phyloP scores from a whole-genome alignment of 176 grass and related monocot species.

The Oryza rufipogon region DNA sequence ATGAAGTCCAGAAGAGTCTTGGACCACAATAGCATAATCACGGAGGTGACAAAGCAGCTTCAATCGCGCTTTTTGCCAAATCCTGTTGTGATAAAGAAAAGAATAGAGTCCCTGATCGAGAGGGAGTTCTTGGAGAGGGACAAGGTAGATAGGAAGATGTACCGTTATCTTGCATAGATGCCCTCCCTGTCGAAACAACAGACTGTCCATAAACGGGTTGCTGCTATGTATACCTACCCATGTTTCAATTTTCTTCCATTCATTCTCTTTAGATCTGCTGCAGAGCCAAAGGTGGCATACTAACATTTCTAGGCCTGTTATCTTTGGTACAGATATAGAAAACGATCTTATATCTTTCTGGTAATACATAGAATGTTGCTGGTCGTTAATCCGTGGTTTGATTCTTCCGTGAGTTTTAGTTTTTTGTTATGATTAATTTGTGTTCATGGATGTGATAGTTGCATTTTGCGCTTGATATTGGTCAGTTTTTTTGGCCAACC shows the following conservation, averaged over 20 bases:
- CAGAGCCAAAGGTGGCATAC: slow-evolving; percentile 10
- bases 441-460: background rate
- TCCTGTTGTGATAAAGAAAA: background rate
- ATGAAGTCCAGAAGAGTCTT: background rate
- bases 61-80: background rate
- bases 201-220: slow-evolving; percentile 2
- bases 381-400: background rate
- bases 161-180: background rate
- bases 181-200: background rate
- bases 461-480: background rate
- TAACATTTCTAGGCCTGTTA: slow-evolving; percentile 5
- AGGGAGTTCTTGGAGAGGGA: background rate
- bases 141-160: background rate
- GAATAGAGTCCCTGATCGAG: background rate
- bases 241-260: background rate
- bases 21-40: background rate
- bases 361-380: slow-evolving; percentile 10
- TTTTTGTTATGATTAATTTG: background rate
- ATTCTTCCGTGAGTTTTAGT: background rate
- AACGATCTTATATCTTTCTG: background rate
- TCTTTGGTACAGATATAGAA: slow-evolving; percentile 34
- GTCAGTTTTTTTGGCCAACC: background rate
- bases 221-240: background rate
- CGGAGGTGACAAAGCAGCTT: background rate
- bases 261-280: slow-evolving; percentile 7